Evolutionary conservation across 257 asterid species (phyloP).

Genomic region (Anisodus tanguticus): DNA sequence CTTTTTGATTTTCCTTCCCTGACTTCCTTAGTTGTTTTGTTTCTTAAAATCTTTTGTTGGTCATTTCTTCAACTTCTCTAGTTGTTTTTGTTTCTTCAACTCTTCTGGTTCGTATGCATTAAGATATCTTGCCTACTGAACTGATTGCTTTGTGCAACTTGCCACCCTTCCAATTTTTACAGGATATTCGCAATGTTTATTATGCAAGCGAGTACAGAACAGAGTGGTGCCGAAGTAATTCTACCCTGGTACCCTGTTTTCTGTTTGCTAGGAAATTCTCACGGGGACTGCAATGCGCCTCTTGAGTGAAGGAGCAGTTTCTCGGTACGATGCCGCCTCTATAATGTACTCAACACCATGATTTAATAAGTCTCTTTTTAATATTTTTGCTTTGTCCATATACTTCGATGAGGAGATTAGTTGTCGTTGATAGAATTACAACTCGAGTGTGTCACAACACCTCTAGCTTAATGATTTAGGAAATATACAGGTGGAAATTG

Average conservation of each 20-base stretch:
- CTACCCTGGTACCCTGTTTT: constrained; percentile 69
- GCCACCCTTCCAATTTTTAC: constrained; percentile 34
- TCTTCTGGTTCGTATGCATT: not conserved
- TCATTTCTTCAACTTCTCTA: not conserved
- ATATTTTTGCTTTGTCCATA: not conserved
- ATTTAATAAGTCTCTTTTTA: not conserved
- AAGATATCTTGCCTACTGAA: not conserved
- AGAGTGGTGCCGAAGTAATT: constrained; percentile 90
- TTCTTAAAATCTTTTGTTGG: not conserved
- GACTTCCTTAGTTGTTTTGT: not conserved
- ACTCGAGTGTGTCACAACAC: not conserved
- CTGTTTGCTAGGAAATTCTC: constrained; percentile 89
- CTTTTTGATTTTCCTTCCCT: not conserved
- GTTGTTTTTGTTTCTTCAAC: not conserved
- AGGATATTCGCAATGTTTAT: constrained; percentile 78
- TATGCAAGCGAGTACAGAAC: constrained; percentile 81
- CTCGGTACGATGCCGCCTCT: constrained; percentile 53
- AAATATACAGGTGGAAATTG: constrained; percentile 8
- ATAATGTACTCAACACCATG: constrained; percentile 49
- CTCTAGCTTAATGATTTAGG: constrained; percentile 22
- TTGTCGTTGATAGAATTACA: not conserved
- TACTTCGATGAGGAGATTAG: not conserved
- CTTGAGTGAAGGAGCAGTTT: constrained; percentile 68
- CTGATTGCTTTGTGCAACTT: constrained; percentile 23
- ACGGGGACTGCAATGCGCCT: constrained; percentile 92